Percentiles rank a stretch among this genome's conserved stretches.
Evolutionary conservation across 768 basidiomycete species (phyloP).

Genomic region (Amanita polypyramis): DNA sequence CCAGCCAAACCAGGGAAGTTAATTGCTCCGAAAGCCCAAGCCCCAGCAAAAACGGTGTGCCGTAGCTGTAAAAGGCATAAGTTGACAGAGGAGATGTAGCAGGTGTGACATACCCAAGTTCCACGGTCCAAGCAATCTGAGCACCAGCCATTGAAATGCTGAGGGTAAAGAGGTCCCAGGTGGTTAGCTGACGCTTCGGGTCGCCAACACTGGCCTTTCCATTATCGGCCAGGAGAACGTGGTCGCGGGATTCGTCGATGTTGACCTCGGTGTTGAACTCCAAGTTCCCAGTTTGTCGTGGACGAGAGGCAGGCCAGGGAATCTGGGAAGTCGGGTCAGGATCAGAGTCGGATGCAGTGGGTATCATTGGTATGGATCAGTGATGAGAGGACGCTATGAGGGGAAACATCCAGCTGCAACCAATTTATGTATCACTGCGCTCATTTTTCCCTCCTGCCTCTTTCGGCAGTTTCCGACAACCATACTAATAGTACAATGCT

Average conservation of each 20-base stretch:
- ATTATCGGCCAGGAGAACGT: conserved; percentile 9
- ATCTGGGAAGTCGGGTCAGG: conserved; percentile 72
- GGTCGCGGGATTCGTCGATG: conserved; percentile 9
- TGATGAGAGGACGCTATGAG: conserved; percentile 7
- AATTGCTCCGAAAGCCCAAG: conserved; percentile 73
- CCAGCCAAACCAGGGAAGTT: conserved; percentile 92
- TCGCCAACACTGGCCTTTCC: conserved; percentile 14
- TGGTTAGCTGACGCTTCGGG: conserved; percentile 29
- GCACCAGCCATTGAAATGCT: conserved; percentile 92
- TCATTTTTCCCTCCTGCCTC: neutral
- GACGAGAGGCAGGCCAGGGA: conserved; percentile 52
- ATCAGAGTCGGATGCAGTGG: conserved; percentile 50
- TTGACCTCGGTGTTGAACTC: conserved; percentile 7
- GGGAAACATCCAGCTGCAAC: conserved; percentile 8
- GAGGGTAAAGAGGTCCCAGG: conserved; percentile 72
- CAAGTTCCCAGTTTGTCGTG: conserved; percentile 20
- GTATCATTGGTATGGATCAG: conserved; percentile 38
- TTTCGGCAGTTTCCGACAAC: conserved; percentile 16
- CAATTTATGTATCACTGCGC: conserved; percentile 8
- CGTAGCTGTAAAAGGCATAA: conserved; percentile 52
- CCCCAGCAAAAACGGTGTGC: conserved; percentile 81
- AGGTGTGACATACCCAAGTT: conserved; percentile 60
- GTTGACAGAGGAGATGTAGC: conserved; percentile 8
- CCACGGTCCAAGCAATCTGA: conserved; percentile 93
- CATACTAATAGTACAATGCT: neutral